Percentiles rank a stretch among this genome's conserved stretches.
Evolutionary conservation across 257 asterid species (phyloP).

Genomic region (Solanum gandarillasii): DNA sequence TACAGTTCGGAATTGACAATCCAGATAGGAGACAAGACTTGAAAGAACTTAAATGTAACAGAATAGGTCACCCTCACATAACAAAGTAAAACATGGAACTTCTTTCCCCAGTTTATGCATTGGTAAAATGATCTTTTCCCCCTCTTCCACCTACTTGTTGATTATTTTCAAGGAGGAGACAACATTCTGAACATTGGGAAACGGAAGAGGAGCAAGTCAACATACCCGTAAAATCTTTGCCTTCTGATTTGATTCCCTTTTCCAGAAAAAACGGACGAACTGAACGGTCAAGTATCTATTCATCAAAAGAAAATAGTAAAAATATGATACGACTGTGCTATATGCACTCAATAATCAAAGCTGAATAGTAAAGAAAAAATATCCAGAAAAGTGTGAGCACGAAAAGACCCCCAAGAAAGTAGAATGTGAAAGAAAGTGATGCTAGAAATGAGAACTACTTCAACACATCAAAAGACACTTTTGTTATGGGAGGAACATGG

Average conservation of each 20-base stretch:
- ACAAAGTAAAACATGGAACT: background rate
- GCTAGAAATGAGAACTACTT: background rate
- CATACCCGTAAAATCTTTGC: constrained; percentile 95
- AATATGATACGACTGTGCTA: background rate
- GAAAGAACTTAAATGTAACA: background rate
- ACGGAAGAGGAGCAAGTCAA: background rate
- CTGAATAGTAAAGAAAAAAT: background rate
- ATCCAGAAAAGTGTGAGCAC: background rate
- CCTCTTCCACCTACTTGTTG: background rate
- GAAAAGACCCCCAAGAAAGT: background rate
- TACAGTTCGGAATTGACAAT: background rate
- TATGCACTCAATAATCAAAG: background rate
- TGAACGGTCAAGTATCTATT: constrained; percentile 87
- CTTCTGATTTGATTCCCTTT: constrained; percentile 96
- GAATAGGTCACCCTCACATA: background rate
- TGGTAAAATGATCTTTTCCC: background rate
- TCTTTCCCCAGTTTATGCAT: background rate
- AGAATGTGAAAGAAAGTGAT: background rate
- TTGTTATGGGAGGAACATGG: background rate
- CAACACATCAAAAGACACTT: background rate
- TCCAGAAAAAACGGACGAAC: constrained; percentile 98
- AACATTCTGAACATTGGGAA: background rate
- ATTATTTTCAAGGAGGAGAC: background rate
- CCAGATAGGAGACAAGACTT: background rate
- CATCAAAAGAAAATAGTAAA: background rate